Base-by-base conservation (phyloP, 1,284 basidiomycete genomes). In the Thecaphora thlaspeos region DNA sequence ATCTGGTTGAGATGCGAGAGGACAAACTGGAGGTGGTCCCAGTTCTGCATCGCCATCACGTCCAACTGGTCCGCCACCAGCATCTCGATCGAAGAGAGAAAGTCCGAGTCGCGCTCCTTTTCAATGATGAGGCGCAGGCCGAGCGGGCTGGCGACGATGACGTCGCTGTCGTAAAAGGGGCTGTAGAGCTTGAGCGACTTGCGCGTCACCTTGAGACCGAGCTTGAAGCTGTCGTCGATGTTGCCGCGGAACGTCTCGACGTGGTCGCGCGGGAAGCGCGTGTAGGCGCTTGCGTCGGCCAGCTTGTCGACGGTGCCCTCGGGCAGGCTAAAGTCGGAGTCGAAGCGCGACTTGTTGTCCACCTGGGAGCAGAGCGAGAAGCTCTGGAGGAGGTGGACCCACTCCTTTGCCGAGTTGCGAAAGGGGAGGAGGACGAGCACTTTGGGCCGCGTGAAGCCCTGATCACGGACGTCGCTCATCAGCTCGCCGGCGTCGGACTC, bases 361-460 rank as follows among this genome's bases (percentile, higher is more conserved):
- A 75, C 49, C 45, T 74, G 68, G 3, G 67, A 49, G 49, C 72
- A 73, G 3, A 59, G 54, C 24, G 67, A 66, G 46, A 70, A 55
- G 8, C 54, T 46, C 17, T 63, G 53, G 15, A 75, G 46, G 1
- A 59, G 41, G 11, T 66, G 44, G 19, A 74, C 81, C 90, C 88
- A 97, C 48, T 84, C 83, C 7, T 90, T 81, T 0, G 91, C 94
- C 37, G 87, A 87, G 36, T 90, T 90, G 46, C 95, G 90, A 81
- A 96, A 90, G 0, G 95, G 95, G 2, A 91, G 83, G 44, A 98
- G 85, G 53, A 98, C 81, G 46, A 98, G 87, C 12, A 95, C 83
- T 38, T 94, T 94, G 19, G 95, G 94, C 9, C 95, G 88, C 1
- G 93, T 96, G 80, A 97, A 98, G 21, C 94, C 93, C 82, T 97